These are phyloP conservation scores for Cercospora sp. DNA, from an alignment of 2,329 filamentous ascomycete genomes.

Conservation along the genomic window DNA sequence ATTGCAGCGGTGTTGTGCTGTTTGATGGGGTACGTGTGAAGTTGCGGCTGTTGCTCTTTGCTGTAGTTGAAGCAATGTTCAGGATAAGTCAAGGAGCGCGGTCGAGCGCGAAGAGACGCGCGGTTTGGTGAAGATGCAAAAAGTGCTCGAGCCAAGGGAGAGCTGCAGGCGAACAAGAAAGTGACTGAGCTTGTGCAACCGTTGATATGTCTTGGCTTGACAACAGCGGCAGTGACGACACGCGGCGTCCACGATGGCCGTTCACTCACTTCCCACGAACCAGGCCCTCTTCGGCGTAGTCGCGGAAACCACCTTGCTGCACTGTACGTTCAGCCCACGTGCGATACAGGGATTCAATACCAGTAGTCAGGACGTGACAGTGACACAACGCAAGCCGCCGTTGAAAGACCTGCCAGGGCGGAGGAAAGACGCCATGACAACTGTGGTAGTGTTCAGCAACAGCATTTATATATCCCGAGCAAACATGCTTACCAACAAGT, in stretches of 20 bases:
- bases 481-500: neutral
- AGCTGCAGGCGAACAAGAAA: neutral
- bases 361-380: neutral
- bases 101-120: neutral
- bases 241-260: neutral
- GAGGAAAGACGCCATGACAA: neutral
- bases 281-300: neutral
- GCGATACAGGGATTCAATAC: neutral
- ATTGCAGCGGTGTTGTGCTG: neutral
- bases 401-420: neutral
- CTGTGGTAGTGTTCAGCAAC: neutral
- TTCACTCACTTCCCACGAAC: neutral
- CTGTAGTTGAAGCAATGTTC: neutral
- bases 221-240: constrained; percentile 5
- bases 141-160: constrained; percentile 3
- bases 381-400: neutral
- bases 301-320: neutral
- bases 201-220: constrained; percentile 3
- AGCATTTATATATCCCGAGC: neutral
- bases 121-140: neutral
- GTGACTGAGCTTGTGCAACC: constrained; percentile 2
- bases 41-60: neutral
- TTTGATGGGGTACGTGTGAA: neutral
- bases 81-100: neutral
- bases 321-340: neutral